Percentiles rank a stretch among this genome's conserved stretches.
phyloP scores from a whole-genome alignment of 2,329 filamentous ascomycete genomes.

The Nigrospora sphaerica region DNA sequence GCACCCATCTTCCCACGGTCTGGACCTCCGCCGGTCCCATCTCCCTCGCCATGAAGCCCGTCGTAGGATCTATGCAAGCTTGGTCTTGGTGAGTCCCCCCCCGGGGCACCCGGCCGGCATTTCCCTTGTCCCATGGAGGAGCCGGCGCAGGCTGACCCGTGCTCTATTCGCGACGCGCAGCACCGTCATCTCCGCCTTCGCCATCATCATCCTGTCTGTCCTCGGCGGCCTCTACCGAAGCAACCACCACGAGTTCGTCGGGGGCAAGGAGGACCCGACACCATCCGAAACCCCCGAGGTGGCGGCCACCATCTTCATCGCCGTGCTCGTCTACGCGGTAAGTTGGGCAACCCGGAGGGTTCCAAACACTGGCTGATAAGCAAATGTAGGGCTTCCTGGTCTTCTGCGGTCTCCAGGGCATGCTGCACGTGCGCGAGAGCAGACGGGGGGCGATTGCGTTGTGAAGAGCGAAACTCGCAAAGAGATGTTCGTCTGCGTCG shows the following conservation, averaged over 20 bases:
- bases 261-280: conserved; percentile 61
- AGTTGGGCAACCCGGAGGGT: conserved; percentile 26
- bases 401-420: conserved; percentile 85
- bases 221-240: conserved; percentile 67
- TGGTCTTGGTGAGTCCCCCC: conserved; percentile 73
- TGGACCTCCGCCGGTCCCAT: not conserved
- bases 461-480: conserved; percentile 18
- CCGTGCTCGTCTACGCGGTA: conserved; percentile 85
- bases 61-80: conserved; percentile 85
- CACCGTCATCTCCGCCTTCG: conserved; percentile 62
- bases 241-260: conserved; percentile 78
- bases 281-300: conserved; percentile 69
- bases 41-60: conserved; percentile 73
- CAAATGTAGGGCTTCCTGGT: conserved; percentile 68
- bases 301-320: conserved; percentile 77
- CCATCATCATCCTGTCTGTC: conserved; percentile 57
- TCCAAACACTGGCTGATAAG: conserved; percentile 3
- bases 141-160: no score
- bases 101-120: not conserved
- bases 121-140: no score
- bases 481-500: no score
- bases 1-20: not conserved
- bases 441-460: conserved; percentile 78
- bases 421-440: conserved; percentile 77
- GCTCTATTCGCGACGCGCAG: conserved; percentile 38